A percentile compares a stretch with the other conserved stretches of the same genome.
Evolutionary conservation across 2,329 filamentous ascomycete genomes (phyloP).

Genomic region (Triangularia verruculosa): DNA sequence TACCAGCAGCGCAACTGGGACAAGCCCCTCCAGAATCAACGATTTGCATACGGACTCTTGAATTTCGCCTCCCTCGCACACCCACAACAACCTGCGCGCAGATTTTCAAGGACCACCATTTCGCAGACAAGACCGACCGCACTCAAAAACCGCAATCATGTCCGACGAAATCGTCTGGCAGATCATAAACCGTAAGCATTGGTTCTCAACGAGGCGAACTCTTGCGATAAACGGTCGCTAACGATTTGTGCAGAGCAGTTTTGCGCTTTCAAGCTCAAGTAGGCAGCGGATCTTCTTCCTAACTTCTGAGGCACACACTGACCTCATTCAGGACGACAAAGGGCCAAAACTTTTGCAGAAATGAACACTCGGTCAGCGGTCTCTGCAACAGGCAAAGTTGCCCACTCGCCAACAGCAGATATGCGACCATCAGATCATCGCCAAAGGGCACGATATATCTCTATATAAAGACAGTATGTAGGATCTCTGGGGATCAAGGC

Average conservation of each 20-base stretch:
- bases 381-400: conserved; percentile 68
- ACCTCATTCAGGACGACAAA: conserved; percentile 54
- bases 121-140: conserved; percentile 6
- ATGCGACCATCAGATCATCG: conserved; percentile 86
- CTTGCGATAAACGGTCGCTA: conserved; percentile 48
- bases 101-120: not conserved
- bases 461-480: conserved; percentile 79
- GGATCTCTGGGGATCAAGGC: no score
- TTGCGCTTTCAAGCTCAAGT: conserved; percentile 93
- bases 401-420: conserved; percentile 85
- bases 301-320: conserved; percentile 1
- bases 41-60: conserved; percentile 1
- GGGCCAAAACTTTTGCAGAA: conserved; percentile 89
- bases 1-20: conserved; percentile 10
- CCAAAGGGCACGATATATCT: conserved; percentile 78
- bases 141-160: conserved; percentile 49
- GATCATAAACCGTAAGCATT: conserved; percentile 68
- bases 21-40: conserved; percentile 2
- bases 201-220: not conserved
- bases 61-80: not conserved
- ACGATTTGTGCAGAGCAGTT: conserved; percentile 52
- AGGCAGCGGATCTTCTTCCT: conserved; percentile 32
- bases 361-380: conserved; percentile 73
- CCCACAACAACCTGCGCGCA: conserved; percentile 4
- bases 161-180: conserved; percentile 98